phyloP scores from a whole-genome alignment of 805 yeast species.

The Candida hungchunana region DNA sequence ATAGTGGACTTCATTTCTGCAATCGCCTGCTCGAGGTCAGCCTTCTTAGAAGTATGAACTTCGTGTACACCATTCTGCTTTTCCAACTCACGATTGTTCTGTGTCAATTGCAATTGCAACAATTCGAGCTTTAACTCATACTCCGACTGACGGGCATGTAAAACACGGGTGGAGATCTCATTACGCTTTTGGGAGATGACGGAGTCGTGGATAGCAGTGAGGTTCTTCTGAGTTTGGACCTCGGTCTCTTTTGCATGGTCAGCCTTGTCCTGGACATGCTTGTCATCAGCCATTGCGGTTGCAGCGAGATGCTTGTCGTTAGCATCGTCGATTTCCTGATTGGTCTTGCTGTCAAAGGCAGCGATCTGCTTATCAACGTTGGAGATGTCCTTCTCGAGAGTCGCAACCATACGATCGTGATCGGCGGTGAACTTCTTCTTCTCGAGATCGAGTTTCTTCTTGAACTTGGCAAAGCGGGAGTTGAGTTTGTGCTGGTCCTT shows the following conservation, averaged over 20 bases:
- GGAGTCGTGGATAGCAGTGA: slow-evolving; percentile 17
- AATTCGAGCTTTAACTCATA: slow-evolving; percentile 23
- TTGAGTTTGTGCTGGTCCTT: slow-evolving; percentile 25
- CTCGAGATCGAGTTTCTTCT: slow-evolving; percentile 25
- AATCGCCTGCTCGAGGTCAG: slow-evolving; percentile 20
- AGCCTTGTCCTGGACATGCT: slow-evolving; percentile 19
- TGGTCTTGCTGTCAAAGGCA: slow-evolving; percentile 20
- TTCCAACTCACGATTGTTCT: slow-evolving; percentile 23
- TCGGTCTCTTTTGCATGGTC: slow-evolving; percentile 15
- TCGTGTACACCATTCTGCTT: slow-evolving; percentile 18
- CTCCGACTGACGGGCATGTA: slow-evolving; percentile 27
- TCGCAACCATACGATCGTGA: slow-evolving; percentile 18
- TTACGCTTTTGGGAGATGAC: slow-evolving; percentile 22
- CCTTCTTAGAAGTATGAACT: slow-evolving; percentile 16
- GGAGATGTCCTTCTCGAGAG: slow-evolving; percentile 21
- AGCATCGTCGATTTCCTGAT: slow-evolving; percentile 20
- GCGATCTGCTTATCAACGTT: slow-evolving; percentile 19
- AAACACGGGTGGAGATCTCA: slow-evolving; percentile 23
- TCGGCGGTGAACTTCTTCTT: slow-evolving; percentile 16
- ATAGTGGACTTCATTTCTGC: slow-evolving; percentile 16
- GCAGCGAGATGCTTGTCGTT: slow-evolving; percentile 13
- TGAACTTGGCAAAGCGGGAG: slow-evolving; percentile 25
- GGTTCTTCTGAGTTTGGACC: slow-evolving; percentile 15
- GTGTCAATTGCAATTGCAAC: slow-evolving; percentile 22
- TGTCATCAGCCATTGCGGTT: slow-evolving; percentile 18